Evolutionary conservation across 306 rosid species (phyloP).

Genomic region (Lathyrus tuberosus): DNA sequence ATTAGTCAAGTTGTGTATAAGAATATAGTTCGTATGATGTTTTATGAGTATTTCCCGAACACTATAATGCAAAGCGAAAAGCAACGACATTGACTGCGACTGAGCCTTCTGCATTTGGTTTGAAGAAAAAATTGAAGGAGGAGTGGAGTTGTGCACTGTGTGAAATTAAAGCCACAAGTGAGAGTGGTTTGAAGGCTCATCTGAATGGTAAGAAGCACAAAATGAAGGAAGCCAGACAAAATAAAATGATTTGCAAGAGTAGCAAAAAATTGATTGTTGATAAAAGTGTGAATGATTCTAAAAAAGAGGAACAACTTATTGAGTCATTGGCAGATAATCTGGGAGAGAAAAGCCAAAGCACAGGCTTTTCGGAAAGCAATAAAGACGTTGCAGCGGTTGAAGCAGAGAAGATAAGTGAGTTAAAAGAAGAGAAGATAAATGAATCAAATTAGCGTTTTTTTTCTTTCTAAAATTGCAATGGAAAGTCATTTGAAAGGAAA

Average conservation of each 20-base stretch:
- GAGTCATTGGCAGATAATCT: too few relatives aligned
- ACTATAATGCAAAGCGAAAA: slow-evolving; percentile 50
- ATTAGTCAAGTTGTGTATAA: neutral
- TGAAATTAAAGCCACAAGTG: slow-evolving; percentile 42
- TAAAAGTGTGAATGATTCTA: too few relatives aligned
- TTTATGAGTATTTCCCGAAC: neutral
- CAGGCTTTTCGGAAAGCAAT: too few relatives aligned
- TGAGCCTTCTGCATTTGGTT: slow-evolving; percentile 31
- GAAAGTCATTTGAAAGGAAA: too few relatives aligned
- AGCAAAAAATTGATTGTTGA: neutral
- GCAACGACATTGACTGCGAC: slow-evolving; percentile 7
- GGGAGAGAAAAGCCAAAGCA: too few relatives aligned
- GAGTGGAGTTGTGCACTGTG: slow-evolving; percentile 73
- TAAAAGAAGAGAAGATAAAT: too few relatives aligned
- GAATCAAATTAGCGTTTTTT: too few relatives aligned
- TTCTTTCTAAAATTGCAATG: too few relatives aligned
- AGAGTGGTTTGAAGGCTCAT: slow-evolving; percentile 50
- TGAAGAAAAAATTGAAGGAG: slow-evolving; percentile 51
- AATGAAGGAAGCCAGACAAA: slow-evolving; percentile 48
- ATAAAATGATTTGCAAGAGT: slow-evolving; percentile 25
- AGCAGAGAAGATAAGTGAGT: too few relatives aligned
- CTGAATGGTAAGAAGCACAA: slow-evolving; percentile 73
- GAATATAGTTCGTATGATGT: too few relatives aligned
- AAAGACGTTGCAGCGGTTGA: too few relatives aligned
- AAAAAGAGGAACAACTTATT: too few relatives aligned